phyloP scores from a whole-genome alignment of 108 stramenopile genomes.

The Stephanodiscus minutulus region DNA sequence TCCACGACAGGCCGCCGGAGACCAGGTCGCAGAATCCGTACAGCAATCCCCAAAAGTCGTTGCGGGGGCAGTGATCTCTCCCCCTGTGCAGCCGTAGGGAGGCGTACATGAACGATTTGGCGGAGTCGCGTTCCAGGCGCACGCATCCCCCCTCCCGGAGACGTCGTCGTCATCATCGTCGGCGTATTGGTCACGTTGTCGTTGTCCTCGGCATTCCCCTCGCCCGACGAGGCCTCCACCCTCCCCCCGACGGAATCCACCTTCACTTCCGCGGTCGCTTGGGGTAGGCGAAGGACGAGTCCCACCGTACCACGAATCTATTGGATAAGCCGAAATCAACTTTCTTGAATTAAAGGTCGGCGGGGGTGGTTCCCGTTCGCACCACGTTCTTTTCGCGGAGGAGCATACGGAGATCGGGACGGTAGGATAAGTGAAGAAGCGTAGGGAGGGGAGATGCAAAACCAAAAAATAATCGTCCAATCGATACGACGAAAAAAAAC shows the following conservation, averaged over 20 bases:
- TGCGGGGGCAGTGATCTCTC: slow-evolving; percentile 75
- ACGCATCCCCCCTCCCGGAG: slow-evolving; percentile 46
- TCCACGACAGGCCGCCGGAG: slow-evolving; percentile 86
- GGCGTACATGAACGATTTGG: slow-evolving; percentile 88
- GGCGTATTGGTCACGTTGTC: background rate
- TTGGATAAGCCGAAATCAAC: slow-evolving; percentile 90
- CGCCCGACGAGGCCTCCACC: background rate
- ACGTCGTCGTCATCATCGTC: background rate
- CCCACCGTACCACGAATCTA: slow-evolving; percentile 74
- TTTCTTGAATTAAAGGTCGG: slow-evolving; percentile 49
- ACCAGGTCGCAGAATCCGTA: slow-evolving; percentile 91
- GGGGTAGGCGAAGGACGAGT: slow-evolving; percentile 60
- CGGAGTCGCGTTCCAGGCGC: slow-evolving; percentile 66
- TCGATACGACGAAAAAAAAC: no score
- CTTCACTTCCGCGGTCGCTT: slow-evolving; percentile 59
- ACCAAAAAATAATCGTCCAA: no score
- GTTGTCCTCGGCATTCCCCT: background rate
- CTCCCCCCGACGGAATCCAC: slow-evolving; percentile 52
- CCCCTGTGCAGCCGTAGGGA: slow-evolving; percentile 78
- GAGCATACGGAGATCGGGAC: background rate
- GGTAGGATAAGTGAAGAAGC: background rate
- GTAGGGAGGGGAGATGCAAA: no score
- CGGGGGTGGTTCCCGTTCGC: slow-evolving; percentile 43
- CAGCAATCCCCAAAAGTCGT: slow-evolving; percentile 85
- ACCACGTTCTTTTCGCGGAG: slow-evolving; percentile 56